phyloP scores from a whole-genome alignment of 257 asterid species.

The Penstemon barbatus region DNA sequence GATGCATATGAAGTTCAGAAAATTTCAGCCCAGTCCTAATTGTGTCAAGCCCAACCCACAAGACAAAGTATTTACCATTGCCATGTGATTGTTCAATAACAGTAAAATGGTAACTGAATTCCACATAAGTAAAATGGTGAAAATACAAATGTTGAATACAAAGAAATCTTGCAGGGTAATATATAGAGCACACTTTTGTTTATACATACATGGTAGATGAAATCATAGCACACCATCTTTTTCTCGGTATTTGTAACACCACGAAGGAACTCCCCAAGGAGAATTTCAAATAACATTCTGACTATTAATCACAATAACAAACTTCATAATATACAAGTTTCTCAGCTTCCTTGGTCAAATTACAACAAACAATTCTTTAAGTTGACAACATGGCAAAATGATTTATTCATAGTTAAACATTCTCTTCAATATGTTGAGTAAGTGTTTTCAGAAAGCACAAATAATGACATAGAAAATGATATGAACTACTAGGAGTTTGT shows the following conservation, averaged over 20 bases:
- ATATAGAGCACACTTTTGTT: not conserved
- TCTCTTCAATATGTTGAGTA: not conserved
- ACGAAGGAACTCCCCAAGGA: too few relatives aligned
- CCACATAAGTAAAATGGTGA: too few relatives aligned
- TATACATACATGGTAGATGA: too few relatives aligned
- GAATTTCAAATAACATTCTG: not conserved
- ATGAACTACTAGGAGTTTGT: not conserved
- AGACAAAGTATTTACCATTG: not conserved
- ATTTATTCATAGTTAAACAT: not conserved
- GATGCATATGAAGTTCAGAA: not conserved
- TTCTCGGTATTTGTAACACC: too few relatives aligned
- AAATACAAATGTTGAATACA: not conserved
- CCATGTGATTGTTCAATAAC: too few relatives aligned
- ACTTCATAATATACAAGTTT: not conserved
- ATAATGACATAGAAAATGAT: not conserved
- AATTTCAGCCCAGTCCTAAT: not conserved
- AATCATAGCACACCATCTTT: too few relatives aligned
- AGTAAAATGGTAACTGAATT: too few relatives aligned
- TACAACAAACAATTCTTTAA: conserved; percentile 9
- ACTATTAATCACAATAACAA: not conserved
- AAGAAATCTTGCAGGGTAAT: not conserved
- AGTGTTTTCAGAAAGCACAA: conserved; percentile 19
- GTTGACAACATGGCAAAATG: not conserved
- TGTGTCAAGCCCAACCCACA: not conserved
- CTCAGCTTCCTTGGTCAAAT: not conserved